Conservation (phyloP, 306 rosid genomes). For the Myrica gale region DNA sequence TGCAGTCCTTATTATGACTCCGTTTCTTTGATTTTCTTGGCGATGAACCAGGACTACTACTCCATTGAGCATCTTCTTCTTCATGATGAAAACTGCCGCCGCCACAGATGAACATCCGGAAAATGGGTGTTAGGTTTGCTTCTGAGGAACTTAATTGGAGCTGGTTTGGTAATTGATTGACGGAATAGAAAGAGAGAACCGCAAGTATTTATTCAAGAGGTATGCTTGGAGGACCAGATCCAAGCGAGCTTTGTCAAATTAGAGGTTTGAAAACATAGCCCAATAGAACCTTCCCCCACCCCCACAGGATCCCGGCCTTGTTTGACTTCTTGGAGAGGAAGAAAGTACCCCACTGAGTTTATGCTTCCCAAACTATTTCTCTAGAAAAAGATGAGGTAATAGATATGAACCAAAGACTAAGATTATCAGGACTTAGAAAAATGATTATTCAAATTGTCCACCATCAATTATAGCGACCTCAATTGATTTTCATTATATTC, state of each 20-base stretch:
- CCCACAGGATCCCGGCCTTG: conserved; percentile 20
- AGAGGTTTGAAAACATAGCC: conserved; percentile 33
- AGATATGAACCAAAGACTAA: no score
- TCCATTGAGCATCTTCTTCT: conserved; percentile 39
- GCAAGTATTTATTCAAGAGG: neutral
- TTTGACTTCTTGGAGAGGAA: conserved; percentile 46
- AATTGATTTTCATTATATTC: no score
- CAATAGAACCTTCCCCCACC: conserved; percentile 48
- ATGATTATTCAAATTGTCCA: no score
- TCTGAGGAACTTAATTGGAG: conserved; percentile 4
- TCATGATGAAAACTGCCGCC: conserved; percentile 28
- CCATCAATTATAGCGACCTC: no score
- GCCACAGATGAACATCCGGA: conserved; percentile 55
- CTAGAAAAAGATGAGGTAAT: no score
- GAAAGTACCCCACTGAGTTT: conserved; percentile 14
- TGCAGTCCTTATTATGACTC: conserved; percentile 33
- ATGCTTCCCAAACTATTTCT: neutral
- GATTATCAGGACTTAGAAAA: no score
- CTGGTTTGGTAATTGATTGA: conserved; percentile 21
- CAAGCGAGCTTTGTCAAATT: conserved; percentile 40
- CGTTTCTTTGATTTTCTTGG: conserved; percentile 47
- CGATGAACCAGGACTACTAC: conserved; percentile 36
- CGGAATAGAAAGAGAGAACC: neutral
- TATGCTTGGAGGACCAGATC: conserved; percentile 38
- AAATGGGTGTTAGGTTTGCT: neutral